Conservation (phyloP, 202 grass and related monocot species). For the Saccharum hybrid region DNA sequence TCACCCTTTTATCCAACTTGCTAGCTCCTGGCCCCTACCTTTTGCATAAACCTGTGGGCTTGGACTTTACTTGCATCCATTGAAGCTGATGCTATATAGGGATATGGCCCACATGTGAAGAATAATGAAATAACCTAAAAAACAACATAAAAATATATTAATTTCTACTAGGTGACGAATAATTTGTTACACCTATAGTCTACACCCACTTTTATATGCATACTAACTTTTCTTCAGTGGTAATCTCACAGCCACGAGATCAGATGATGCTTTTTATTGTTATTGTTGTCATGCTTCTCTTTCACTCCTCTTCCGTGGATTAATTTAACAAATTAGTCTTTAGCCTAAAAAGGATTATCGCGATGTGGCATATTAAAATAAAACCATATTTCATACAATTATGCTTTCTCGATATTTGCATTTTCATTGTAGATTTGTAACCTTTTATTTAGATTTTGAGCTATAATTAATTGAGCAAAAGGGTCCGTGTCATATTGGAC, state of each 20-base stretch:
- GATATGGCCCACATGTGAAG: neutral
- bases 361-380: neutral
- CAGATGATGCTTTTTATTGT: neutral
- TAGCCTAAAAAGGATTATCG: neutral
- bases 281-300: neutral
- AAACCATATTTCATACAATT: neutral
- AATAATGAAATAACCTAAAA: neutral
- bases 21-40: constrained; percentile 41
- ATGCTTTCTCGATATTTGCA: neutral
- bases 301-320: neutral
- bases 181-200: constrained; percentile 42
- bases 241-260: constrained; percentile 16
- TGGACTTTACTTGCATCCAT: constrained; percentile 34
- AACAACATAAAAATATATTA: neutral
- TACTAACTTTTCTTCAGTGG: constrained; percentile 16
- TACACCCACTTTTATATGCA: constrained; percentile 12
- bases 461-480: constrained; percentile 22
- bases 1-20: constrained; percentile 65
- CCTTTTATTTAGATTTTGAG: neutral
- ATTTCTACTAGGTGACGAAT: constrained; percentile 30
- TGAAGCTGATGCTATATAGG: neutral
- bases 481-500: neutral
- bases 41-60: constrained; percentile 21
- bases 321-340: neutral
- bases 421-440: constrained; percentile 20